Conservation (phyloP, 345 rosid species). For the Eucalyptus sp. region DNA sequence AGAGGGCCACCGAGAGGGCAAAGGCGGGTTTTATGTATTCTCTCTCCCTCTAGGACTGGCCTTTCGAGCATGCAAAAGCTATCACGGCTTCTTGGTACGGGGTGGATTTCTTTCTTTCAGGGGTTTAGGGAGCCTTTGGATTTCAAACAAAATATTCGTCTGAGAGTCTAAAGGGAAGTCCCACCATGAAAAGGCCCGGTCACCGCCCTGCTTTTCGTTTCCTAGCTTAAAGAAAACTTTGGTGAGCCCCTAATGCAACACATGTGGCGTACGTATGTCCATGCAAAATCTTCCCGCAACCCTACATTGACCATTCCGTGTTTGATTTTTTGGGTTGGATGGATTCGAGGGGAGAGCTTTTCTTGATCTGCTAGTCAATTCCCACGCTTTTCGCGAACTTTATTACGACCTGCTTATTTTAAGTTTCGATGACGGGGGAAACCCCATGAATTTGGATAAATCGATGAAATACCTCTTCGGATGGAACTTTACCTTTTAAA, state of each 20-base stretch:
- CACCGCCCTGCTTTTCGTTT: neutral
- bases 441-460: neutral
- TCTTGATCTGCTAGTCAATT: neutral
- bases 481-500: neutral
- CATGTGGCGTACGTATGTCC: neutral
- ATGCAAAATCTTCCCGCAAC: neutral
- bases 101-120: neutral
- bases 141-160: neutral
- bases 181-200: neutral
- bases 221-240: neutral
- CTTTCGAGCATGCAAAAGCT: neutral
- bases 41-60: neutral
- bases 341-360: neutral
- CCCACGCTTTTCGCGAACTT: neutral
- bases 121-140: neutral
- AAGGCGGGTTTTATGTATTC: neutral
- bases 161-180: neutral
- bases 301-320: neutral
- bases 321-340: neutral
- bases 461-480: neutral
- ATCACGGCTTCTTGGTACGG: neutral
- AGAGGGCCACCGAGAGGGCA: neutral
- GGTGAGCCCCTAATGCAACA: neutral
- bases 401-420: neutral
- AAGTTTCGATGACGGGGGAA: neutral